Base-by-base conservation (phyloP, 202 grass and related monocot genomes). In the Carex arenaria region DNA sequence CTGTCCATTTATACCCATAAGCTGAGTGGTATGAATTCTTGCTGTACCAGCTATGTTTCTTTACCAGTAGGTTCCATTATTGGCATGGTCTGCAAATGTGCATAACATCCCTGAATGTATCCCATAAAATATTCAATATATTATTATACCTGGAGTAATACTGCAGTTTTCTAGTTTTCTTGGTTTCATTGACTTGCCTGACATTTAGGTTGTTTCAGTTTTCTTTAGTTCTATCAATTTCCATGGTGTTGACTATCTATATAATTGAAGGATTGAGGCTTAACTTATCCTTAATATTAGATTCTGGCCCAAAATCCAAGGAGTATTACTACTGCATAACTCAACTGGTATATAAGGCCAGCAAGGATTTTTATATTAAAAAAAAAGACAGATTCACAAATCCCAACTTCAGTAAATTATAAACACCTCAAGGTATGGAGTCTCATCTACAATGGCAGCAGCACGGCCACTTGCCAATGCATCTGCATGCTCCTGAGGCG, bases 381-480 rank as follows among this genome's bases (percentile, higher is more conserved):
- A 52, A 0, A 52, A 51, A 0, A 51, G 3, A 70, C 45, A 42
- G 26, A 66, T 79, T 84, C 65, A 87, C 86, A 53, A 84, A 87
- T 20, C 85, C 90, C 70, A 92, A 92, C 10, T 59, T 66, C 87
- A 81, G 13, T 63, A 80, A 34, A 90, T 64, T 60, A 93, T 78
- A 76, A 88, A 93, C 67, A 90, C 10, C 59, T 79, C 87, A 52
- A 87, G 66, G 82, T 90, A 85, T 23, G 91, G 91, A 10, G 81
- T 83, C 86, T 94, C 89, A 75, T 84, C 78, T 2, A 93, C 65
- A 9, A 93, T 40, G 5, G 89, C 91, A 34, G 82, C 64, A 51
- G 91, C 78, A 38, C 84, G 84, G n/a, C 87, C 69, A 73, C 42
- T 7, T 14, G 20, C 78, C 51, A 72, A 74, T 10, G 23, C 67